Conservation (phyloP, 2,329 filamentous ascomycete genomes). For the Microthyrium microscopicum region DNA sequence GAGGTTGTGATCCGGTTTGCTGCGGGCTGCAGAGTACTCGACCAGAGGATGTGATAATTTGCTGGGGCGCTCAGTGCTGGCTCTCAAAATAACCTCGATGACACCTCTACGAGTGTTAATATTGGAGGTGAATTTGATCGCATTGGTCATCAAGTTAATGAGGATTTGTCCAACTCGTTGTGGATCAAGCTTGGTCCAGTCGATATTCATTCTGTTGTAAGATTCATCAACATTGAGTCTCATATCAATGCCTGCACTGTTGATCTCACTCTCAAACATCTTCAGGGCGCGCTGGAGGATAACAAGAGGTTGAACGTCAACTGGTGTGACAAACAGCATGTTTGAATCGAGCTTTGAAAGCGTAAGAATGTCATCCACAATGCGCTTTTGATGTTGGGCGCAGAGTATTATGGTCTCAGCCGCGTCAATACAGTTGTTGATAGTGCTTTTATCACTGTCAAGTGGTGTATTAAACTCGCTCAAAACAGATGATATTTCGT, state of each 20-base stretch:
- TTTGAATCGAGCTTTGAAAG: slow-evolving; percentile 52
- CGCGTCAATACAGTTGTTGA: slow-evolving; percentile 50
- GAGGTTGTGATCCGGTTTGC: slow-evolving; percentile 29
- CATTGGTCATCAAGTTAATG: slow-evolving; percentile 85
- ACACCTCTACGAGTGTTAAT: slow-evolving; percentile 41
- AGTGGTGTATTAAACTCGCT: slow-evolving; percentile 30
- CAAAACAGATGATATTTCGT: slow-evolving; percentile 46
- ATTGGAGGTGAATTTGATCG: slow-evolving; percentile 67
- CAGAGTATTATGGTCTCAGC: slow-evolving; percentile 65
- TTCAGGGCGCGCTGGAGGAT: slow-evolving; percentile 53
- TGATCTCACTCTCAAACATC: slow-evolving; percentile 63
- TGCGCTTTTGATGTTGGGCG: slow-evolving; percentile 58
- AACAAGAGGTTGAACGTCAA: slow-evolving; percentile 48
- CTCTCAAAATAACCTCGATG: slow-evolving; percentile 50
- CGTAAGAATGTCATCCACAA: slow-evolving; percentile 31
- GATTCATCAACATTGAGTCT: slow-evolving; percentile 46
- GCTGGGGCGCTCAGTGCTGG: slow-evolving; percentile 39
- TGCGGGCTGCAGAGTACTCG: slow-evolving; percentile 44
- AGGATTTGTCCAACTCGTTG: slow-evolving; percentile 73
- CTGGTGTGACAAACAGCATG: slow-evolving; percentile 54
- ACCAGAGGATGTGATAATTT: slow-evolving; percentile 29
- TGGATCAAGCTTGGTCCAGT: slow-evolving; percentile 58
- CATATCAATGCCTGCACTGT: slow-evolving; percentile 51
- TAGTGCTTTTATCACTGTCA: slow-evolving; percentile 27
- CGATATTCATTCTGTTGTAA: slow-evolving; percentile 38